Conservation (phyloP, 768 basidiomycete genomes). For the Agrocybe chaxingu region DNA sequence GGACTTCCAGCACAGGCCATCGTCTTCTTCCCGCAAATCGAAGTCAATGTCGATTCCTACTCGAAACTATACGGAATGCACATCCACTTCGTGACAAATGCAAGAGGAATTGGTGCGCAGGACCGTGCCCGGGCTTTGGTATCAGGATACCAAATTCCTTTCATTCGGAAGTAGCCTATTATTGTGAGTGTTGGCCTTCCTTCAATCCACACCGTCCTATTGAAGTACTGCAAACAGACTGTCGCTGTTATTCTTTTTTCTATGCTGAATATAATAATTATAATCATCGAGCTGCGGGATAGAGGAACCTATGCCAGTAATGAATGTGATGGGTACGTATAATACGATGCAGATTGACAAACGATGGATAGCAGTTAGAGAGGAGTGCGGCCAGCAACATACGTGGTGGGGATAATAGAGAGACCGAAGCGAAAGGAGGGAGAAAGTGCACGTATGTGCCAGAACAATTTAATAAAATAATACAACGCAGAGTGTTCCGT, state of each 20-base stretch:
- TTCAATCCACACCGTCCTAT: too few relatives aligned
- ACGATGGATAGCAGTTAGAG: slow-evolving; percentile 11
- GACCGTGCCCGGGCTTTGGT: slow-evolving; percentile 82
- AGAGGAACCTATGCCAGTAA: background rate
- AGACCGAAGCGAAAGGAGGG: background rate
- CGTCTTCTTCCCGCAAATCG: slow-evolving; percentile 92
- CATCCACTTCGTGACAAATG: slow-evolving; percentile 90
- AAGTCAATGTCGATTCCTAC: slow-evolving; percentile 90
- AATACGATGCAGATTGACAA: slow-evolving; percentile 6
- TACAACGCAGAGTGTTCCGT: slow-evolving; percentile 1
- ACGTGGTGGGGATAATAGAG: background rate
- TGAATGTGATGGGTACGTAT: slow-evolving; percentile 7
- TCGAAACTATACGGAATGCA: slow-evolving; percentile 88
- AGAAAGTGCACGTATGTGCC: background rate
- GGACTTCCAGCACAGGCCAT: slow-evolving; percentile 84
- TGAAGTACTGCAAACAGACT: too few relatives aligned
- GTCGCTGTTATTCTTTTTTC: slow-evolving; percentile 5
- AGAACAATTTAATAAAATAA: slow-evolving; percentile 4
- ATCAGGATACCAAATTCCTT: slow-evolving; percentile 92
- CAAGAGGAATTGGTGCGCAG: slow-evolving; percentile 85
- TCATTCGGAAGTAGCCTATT: slow-evolving; percentile 43
- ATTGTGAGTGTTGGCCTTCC: slow-evolving; percentile 12
- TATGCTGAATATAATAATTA: background rate
- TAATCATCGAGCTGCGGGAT: slow-evolving; percentile 1
- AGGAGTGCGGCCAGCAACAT: slow-evolving; percentile 1